Conservation (phyloP, 2,329 filamentous ascomycete species). For the Zopfia rhizophila region DNA sequence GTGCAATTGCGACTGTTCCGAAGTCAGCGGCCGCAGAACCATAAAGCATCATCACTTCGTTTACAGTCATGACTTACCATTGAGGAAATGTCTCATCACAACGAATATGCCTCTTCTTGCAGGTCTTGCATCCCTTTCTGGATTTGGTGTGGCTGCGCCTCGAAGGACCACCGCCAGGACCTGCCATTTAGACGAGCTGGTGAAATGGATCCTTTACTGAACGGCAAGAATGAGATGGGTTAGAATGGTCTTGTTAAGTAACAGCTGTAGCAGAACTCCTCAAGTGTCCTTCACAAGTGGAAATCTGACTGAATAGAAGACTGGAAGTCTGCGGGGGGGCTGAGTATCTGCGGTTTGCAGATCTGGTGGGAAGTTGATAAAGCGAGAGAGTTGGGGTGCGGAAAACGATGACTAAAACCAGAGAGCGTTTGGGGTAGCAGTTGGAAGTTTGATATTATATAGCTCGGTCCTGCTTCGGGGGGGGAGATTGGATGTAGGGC, state of each 20-base stretch:
- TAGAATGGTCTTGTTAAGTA: constrained; percentile 11
- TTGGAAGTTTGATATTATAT: constrained; percentile 50
- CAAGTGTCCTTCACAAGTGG: constrained; percentile 19
- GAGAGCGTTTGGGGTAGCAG: constrained; percentile 38
- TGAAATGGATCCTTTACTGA: constrained; percentile 13
- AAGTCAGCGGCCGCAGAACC: constrained; percentile 31
- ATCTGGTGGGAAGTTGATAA: constrained; percentile 42
- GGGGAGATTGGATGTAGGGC: constrained; percentile 37
- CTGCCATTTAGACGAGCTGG: constrained; percentile 72
- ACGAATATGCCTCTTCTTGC: constrained; percentile 96
- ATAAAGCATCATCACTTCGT: too few relatives aligned
- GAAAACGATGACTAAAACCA: constrained; percentile 45
- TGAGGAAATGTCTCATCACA: constrained; percentile 98
- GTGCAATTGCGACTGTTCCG: constrained; percentile 88
- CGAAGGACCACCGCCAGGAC: constrained; percentile 93
- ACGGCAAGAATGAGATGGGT: constrained; percentile 2
- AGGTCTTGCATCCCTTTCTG: constrained; percentile 96
- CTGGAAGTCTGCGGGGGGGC: constrained; percentile 38
- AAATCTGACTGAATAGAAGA: constrained; percentile 23
- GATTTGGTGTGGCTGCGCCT: constrained; percentile 96
- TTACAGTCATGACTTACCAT: constrained; percentile 72
- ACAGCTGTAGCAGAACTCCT: constrained; percentile 23
- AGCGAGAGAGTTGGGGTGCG: constrained; percentile 44
- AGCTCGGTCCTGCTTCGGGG: constrained; percentile 35
- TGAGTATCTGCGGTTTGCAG: constrained; percentile 46